phyloP scores from a whole-genome alignment of 2,329 filamentous ascomycete genomes.

The Ceratocystis destructans region DNA sequence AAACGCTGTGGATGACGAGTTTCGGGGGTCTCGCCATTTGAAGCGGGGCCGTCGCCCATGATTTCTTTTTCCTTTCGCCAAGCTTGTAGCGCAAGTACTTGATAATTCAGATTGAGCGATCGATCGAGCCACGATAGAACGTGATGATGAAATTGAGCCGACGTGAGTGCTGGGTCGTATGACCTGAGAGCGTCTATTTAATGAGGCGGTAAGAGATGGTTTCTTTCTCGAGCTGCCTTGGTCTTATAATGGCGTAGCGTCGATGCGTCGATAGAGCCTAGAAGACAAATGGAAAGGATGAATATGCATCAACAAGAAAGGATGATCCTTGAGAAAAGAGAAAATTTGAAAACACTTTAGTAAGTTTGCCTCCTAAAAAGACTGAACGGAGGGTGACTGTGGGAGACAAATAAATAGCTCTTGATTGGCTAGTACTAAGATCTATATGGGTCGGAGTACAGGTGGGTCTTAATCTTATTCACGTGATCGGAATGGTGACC shows the following conservation, averaged over 20 bases:
- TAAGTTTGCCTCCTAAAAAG: background rate
- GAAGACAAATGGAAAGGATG: background rate
- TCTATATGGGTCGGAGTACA: background rate
- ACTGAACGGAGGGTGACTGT: background rate
- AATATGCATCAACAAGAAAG: background rate
- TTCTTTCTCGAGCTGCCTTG: background rate
- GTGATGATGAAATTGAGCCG: too few relatives aligned
- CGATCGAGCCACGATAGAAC: too few relatives aligned
- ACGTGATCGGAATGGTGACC: slow-evolving; percentile 1
- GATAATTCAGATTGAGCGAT: too few relatives aligned
- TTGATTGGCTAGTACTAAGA: background rate
- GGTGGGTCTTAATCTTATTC: background rate
- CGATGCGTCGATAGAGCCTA: background rate
- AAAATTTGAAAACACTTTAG: background rate
- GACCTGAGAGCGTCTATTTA: background rate
- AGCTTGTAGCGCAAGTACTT: background rate
- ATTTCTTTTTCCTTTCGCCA: too few relatives aligned
- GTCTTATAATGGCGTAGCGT: background rate
- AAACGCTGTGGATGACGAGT: background rate
- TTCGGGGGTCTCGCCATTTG: background rate
- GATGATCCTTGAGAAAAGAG: slow-evolving; percentile 2
- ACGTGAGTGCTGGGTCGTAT: background rate
- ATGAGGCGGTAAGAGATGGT: background rate
- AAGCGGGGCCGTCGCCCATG: background rate
- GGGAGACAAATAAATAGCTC: background rate